These are phyloP conservation scores for Basipetospora sp. DNA, from an alignment of 2,329 filamentous ascomycete genomes.

Conservation along the genomic window DNA sequence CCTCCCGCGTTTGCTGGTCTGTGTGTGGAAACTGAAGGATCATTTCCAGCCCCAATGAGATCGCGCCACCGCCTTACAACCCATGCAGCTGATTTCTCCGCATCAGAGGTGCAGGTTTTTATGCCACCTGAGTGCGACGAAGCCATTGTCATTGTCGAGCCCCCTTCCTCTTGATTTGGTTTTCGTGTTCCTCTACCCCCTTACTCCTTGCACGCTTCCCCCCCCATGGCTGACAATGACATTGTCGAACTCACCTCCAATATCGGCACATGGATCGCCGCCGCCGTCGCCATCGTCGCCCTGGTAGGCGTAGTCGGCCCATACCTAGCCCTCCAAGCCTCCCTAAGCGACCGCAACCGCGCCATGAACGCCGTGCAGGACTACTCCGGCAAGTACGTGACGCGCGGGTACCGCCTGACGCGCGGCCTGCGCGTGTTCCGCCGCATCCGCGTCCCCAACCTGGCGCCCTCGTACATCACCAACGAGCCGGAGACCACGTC, in stretches of 20 bases:
- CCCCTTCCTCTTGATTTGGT: too few species aligned
- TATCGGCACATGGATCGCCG: conserved; percentile 4
- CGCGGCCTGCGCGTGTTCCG: not conserved
- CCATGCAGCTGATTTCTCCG: too few species aligned
- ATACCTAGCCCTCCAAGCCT: not conserved
- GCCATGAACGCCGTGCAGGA: conserved; percentile 5
- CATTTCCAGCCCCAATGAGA: too few species aligned
- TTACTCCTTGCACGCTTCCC: too few species aligned
- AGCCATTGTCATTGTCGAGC: too few species aligned
- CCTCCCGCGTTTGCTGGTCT: too few species aligned
- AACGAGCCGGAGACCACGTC: conserved; percentile 3
- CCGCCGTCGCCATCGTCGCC: conserved; percentile 1
- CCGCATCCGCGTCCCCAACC: conserved; percentile 1
- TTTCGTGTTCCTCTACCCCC: too few species aligned
- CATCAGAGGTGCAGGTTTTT: too few species aligned
- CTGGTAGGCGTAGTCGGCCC: conserved; percentile 1
- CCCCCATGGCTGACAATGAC: too few species aligned
- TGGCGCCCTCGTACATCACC: conserved; percentile 4
- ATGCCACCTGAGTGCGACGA: too few species aligned
- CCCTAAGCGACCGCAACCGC: conserved; percentile 2
- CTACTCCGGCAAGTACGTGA: not conserved
- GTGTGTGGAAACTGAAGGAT: too few species aligned
- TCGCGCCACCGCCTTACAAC: too few species aligned
- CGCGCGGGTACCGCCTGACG: conserved; percentile 1
- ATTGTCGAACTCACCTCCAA: not conserved